A percentile compares a stretch with the other conserved stretches of the same genome.
phyloP scores from a whole-genome alignment of 2,329 filamentous ascomycete species.

The Fusarium fujikuroi region DNA sequence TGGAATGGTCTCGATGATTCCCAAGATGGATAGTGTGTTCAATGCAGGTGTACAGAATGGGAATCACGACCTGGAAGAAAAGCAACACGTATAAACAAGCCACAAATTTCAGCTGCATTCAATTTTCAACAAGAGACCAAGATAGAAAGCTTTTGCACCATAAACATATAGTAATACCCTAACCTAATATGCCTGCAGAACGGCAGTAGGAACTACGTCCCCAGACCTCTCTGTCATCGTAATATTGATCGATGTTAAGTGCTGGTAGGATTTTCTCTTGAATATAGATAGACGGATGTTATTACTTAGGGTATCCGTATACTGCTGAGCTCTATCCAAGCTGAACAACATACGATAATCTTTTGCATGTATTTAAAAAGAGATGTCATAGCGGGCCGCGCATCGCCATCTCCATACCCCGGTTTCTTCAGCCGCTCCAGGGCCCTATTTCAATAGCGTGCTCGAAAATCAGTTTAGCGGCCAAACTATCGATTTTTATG shows the following conservation, averaged over 20 bases:
- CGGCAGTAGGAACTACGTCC: background rate
- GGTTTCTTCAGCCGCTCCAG: background rate
- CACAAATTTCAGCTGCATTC: fast-evolving
- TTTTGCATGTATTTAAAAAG: background rate
- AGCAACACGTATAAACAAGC: background rate
- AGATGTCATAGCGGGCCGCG: background rate
- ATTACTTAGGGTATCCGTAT: too few relatives aligned
- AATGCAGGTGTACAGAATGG: fast-evolving
- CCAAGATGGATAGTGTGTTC: background rate
- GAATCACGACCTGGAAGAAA: background rate
- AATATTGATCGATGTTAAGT: fast-evolving
- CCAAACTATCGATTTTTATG: background rate
- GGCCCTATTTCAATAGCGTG: background rate
- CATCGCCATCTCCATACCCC: fast-evolving
- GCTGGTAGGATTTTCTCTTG: fast-evolving
- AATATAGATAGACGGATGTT: too few relatives aligned
- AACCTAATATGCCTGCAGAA: fast-evolving
- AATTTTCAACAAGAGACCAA: background rate
- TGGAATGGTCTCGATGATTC: too few relatives aligned
- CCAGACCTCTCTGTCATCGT: fast-evolving
- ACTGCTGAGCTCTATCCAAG: background rate
- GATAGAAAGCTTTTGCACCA: background rate
- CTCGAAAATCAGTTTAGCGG: background rate
- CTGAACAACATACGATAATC: background rate
- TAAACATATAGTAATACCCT: background rate